Percentiles rank a stretch among this genome's conserved stretches.
Conservation (phyloP, 192 early-diverging fungal genomes). For the Lunasporangiospora selenospora region DNA sequence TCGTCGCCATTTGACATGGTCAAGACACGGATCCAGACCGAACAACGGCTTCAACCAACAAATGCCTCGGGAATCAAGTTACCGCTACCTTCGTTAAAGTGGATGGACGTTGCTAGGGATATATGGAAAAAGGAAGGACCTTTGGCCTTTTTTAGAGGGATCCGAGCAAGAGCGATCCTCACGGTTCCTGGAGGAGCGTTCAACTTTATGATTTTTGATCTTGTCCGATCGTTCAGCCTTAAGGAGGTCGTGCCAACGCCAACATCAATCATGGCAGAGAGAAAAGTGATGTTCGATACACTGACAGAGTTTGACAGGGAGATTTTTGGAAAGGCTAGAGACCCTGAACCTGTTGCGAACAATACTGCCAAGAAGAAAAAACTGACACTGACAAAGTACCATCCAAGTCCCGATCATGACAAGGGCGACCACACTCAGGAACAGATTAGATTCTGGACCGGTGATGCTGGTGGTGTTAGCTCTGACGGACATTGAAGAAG, state of each 20-base stretch:
- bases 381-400: neutral
- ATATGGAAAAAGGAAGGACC: slow-evolving; percentile 37
- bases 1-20: slow-evolving; percentile 40
- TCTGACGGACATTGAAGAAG: neutral
- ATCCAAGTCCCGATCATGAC: neutral
- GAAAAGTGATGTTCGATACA: slow-evolving; percentile 16
- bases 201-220: slow-evolving; percentile 48
- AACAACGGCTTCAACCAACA: slow-evolving; percentile 25
- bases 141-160: slow-evolving; percentile 31
- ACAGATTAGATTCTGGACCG: neutral
- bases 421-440: too few species aligned
- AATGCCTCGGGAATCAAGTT: slow-evolving; percentile 34
- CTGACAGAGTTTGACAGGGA: slow-evolving; percentile 26
- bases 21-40: slow-evolving; percentile 47
- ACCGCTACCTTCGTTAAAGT: slow-evolving; percentile 19
- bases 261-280: slow-evolving; percentile 1
- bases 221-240: slow-evolving; percentile 27
- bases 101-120: slow-evolving; percentile 31
- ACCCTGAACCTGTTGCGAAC: neutral
- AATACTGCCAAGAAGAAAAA: neutral
- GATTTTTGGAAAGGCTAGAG: neutral
- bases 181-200: slow-evolving; percentile 40
- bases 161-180: slow-evolving; percentile 22
- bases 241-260: slow-evolving; percentile 18
- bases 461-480: neutral